Base-by-base conservation (phyloP, 352 stramenopile genomes). In the Pythium sp. region DNA sequence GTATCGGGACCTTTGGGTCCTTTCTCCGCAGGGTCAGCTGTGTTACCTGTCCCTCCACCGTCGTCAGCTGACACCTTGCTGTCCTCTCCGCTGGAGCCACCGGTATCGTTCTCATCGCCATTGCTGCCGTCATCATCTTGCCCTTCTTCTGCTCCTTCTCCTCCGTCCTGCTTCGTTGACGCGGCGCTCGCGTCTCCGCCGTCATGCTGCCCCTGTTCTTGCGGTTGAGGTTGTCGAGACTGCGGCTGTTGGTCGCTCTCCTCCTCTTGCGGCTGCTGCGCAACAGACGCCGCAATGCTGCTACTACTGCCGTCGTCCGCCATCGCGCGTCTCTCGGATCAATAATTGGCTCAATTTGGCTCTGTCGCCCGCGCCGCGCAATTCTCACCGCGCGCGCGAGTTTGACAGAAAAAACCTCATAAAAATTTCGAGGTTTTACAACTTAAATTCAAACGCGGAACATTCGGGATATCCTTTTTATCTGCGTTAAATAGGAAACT, bases 261-360 rank as follows among this genome's bases (percentile, higher is more conserved):
- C 18, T 60, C 30, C 20, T 61, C 26, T 36, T 22, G 22, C 26
- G 24, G 5, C 30, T 30, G 26, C 53, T 24, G 53, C 53, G 30
- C 28, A 61, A 22, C 43, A 51, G 43, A 24, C 43, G 55, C 53
- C 28, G 18, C 55, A 9, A 18, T 20, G 28, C 53, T 30, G 51
- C n/a, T 15, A 22, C 55, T 61, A 30, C 38, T 30, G 22, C 18
- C 26, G 55, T 61, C 55, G 55, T 61, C 55, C 28, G 30, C 55
- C 55, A 61, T 61, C 30, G 55, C 30, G 55, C 38, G 28, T 61
- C 30, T 34, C 38, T 22, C 53, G 53, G 53, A 12, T 51, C 18
- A 51, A 49, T 36, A 22, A 38, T 38, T 38, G 32, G 32, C 32
- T 46, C 38, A 46, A 46, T 18, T 46, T 46, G 12, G 38, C 38